A percentile compares a stretch with the other conserved stretches of the same genome.
These are phyloP conservation scores for Phylloporus arenicola DNA, from an alignment of 768 basidiomycete genomes.

Conservation along the genomic window DNA sequence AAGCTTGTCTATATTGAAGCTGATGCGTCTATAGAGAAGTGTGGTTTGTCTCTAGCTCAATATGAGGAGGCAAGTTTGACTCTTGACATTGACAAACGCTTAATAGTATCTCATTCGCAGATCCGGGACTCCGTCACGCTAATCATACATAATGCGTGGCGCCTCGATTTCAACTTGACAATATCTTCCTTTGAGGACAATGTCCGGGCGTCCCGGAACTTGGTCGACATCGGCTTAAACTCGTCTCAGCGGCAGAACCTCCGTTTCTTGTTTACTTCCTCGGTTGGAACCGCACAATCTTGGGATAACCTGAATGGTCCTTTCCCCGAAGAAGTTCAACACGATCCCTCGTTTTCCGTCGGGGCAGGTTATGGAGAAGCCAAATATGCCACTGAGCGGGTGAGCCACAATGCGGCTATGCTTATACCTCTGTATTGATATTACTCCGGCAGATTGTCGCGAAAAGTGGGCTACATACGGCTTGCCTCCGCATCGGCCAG, in stretches of 20 bases:
- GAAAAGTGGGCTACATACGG: conserved; percentile 32
- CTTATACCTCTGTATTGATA: too few relatives aligned
- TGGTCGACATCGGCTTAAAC: conserved; percentile 13
- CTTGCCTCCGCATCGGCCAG: conserved; percentile 22
- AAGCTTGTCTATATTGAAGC: conserved; percentile 38
- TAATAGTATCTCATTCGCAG: too few relatives aligned
- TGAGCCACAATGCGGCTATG: conserved; percentile 8
- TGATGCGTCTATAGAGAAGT: conserved; percentile 24
- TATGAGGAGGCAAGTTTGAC: too few relatives aligned
- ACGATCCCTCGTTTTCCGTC: conserved; percentile 30
- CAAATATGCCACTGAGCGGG: conserved; percentile 37
- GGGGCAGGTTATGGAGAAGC: conserved; percentile 43
- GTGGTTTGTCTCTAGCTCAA: conserved; percentile 25
- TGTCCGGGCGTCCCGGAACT: conserved; percentile 35
- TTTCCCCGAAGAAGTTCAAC: conserved; percentile 7
- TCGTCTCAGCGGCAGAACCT: conserved; percentile 20
- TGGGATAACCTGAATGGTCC: conserved; percentile 27
- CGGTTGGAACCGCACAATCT: conserved; percentile 30
- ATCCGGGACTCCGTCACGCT: too few relatives aligned
- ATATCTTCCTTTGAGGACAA: conserved; percentile 41
- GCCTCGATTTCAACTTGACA: conserved; percentile 34
- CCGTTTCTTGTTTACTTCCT: conserved; percentile 39
- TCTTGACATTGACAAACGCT: too few relatives aligned
- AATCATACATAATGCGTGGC: too few relatives aligned
- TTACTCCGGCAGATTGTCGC: conserved; percentile 29